Percentiles rank a stretch among this genome's conserved stretches.
Evolutionary conservation across 768 basidiomycete species (phyloP).

Genomic region (Suillus clintonianus): DNA sequence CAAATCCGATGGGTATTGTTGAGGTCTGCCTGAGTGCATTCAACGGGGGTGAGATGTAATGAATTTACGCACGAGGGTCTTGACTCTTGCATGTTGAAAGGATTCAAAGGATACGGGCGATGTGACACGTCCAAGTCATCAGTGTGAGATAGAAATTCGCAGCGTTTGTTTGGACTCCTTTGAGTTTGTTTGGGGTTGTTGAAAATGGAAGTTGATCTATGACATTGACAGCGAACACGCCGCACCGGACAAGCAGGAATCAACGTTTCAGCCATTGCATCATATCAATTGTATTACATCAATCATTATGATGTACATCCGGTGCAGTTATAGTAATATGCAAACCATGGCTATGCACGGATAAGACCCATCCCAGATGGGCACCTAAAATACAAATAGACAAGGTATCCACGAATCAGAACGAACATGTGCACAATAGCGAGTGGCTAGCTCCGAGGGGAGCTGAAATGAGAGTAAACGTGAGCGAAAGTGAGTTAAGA

Average conservation of each 20-base stretch:
- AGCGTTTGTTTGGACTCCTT: neutral
- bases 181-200: neutral
- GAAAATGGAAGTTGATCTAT: neutral
- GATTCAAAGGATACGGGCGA: too few relatives aligned
- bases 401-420: neutral
- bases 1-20: neutral
- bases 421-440: neutral
- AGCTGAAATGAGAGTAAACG: neutral
- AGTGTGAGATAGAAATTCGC: too few relatives aligned
- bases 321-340: neutral
- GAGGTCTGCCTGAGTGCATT: neutral
- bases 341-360: neutral
- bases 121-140: too few relatives aligned
- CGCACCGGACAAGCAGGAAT: neutral
- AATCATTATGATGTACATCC: neutral
- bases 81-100: too few relatives aligned
- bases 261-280: neutral
- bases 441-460: neutral
- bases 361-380: neutral
- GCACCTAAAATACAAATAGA: neutral
- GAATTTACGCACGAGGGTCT: neutral
- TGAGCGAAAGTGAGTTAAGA: neutral
- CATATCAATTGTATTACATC: neutral
- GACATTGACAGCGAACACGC: neutral
- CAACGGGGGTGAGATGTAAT: neutral